Conservation (phyloP, 2,329 filamentous ascomycete genomes). For the Rugonectria rugulosa region DNA sequence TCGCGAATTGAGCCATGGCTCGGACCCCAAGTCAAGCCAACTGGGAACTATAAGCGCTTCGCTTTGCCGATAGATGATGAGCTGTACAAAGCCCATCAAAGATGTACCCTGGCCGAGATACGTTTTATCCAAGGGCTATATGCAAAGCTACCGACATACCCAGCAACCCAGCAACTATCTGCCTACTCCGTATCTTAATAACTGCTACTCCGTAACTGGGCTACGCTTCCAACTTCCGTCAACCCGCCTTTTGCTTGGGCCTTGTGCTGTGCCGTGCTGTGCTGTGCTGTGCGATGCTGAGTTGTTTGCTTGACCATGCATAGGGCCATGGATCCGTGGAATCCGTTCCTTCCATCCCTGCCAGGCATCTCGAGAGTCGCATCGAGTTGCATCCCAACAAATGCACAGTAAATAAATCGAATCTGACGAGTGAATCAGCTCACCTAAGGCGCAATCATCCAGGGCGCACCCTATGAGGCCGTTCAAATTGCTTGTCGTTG, state of each 20-base stretch:
- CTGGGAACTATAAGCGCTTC: too few relatives aligned
- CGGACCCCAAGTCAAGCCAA: too few relatives aligned
- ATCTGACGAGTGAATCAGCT: not conserved
- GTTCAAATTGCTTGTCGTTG: conserved; percentile 16
- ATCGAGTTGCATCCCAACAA: not conserved
- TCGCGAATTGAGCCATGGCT: too few relatives aligned
- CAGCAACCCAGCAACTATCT: too few relatives aligned
- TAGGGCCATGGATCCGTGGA: not conserved
- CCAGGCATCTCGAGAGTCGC: too few relatives aligned
- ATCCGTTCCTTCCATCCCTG: too few relatives aligned
- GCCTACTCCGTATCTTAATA: too few relatives aligned
- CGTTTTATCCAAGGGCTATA: too few relatives aligned
- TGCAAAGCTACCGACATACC: too few relatives aligned
- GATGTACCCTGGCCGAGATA: too few relatives aligned
- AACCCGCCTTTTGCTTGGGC: not conserved
- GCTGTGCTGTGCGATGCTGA: not conserved
- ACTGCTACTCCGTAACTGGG: too few relatives aligned
- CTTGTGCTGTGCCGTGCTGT: conserved; percentile 19
- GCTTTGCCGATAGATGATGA: too few relatives aligned
- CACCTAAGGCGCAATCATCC: conserved; percentile 3
- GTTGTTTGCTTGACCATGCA: not conserved
- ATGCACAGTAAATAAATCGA: not conserved
- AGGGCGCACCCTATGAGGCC: conserved; percentile 9
- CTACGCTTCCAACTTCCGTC: not conserved
- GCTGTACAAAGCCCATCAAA: not conserved